A percentile compares a stretch with the other conserved stretches of the same genome.
These are phyloP conservation scores for Xylaria bambusicola DNA, from an alignment of 495 filamentous ascomycete species.

Conservation along the genomic window DNA sequence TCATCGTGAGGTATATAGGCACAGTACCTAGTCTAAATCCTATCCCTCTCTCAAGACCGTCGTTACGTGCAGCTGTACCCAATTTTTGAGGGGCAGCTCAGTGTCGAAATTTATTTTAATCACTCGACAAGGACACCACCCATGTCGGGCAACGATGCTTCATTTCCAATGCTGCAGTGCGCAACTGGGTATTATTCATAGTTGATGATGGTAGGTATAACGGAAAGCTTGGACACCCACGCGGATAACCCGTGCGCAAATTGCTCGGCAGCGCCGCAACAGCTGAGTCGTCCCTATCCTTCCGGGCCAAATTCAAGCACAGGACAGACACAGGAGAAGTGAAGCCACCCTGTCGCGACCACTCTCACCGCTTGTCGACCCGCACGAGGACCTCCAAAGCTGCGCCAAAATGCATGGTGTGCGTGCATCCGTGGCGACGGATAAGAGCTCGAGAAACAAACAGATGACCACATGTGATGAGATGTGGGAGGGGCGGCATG, in stretches of 20 bases:
- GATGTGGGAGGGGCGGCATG: neutral
- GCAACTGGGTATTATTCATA: too few relatives aligned
- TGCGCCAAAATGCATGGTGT: slow-evolving; percentile 15
- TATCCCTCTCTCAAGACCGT: too few relatives aligned
- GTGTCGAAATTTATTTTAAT: slow-evolving; percentile 9
- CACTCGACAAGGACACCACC: neutral
- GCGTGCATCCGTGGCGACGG: slow-evolving; percentile 8
- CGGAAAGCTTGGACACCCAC: neutral
- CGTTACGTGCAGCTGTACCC: slow-evolving; percentile 8
- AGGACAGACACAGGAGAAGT: neutral
- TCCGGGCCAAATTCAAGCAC: neutral
- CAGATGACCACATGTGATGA: slow-evolving; percentile 12
- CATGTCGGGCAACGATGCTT: too few relatives aligned
- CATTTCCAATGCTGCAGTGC: too few relatives aligned
- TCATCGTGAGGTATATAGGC: too few relatives aligned
- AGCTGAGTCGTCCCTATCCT: neutral
- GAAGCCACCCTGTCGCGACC: slow-evolving; percentile 4
- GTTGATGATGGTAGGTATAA: slow-evolving; percentile 10
- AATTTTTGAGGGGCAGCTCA: slow-evolving; percentile 7
- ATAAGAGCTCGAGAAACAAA: slow-evolving; percentile 17
- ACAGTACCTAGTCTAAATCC: neutral
- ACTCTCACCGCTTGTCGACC: slow-evolving; percentile 18
- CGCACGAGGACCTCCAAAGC: slow-evolving; percentile 9
- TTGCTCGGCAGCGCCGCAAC: neutral
- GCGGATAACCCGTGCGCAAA: neutral